Percentiles rank a stretch among this genome's conserved stretches.
These are phyloP conservation scores for Lasiosphaeria ovina DNA, from an alignment of 495 filamentous ascomycete genomes.

Conservation along the genomic window DNA sequence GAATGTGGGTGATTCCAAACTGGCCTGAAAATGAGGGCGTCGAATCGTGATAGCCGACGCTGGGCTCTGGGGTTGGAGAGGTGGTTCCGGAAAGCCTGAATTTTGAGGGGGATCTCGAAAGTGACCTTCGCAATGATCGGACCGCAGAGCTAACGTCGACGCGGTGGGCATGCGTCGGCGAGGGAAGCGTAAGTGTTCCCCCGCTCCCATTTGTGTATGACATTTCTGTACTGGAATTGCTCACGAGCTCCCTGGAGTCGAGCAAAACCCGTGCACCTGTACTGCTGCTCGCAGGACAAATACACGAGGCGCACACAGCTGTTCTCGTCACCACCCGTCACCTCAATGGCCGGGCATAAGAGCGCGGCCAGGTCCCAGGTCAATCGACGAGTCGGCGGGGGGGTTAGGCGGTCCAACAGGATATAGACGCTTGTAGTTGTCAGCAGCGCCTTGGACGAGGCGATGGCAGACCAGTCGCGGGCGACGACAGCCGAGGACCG, in stretches of 20 bases:
- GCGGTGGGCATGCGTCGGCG: conserved; percentile 76
- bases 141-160: conserved; percentile 76
- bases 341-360: conserved; percentile 4
- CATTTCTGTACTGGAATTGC: conserved; percentile 24
- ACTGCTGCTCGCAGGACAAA: neutral
- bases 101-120: conserved; percentile 86
- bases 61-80: conserved; percentile 10
- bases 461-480: conserved; percentile 15
- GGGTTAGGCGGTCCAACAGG: neutral
- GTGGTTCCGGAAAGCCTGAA: conserved; percentile 54
- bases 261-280: no score
- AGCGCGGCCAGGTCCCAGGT: neutral
- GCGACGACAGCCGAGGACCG: conserved; percentile 12
- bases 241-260: neutral
- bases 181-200: conserved; percentile 76
- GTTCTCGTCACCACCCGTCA: conserved; percentile 1
- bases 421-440: neutral
- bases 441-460: conserved; percentile 9
- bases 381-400: neutral
- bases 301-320: neutral
- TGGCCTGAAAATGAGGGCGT: conserved; percentile 13
- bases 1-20: conserved; percentile 10
- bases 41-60: conserved; percentile 15
- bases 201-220: conserved; percentile 56
- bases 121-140: conserved; percentile 73